Evolutionary conservation across 441 rosid genomes (phyloP).

Genomic region (Viola pubescens): DNA sequence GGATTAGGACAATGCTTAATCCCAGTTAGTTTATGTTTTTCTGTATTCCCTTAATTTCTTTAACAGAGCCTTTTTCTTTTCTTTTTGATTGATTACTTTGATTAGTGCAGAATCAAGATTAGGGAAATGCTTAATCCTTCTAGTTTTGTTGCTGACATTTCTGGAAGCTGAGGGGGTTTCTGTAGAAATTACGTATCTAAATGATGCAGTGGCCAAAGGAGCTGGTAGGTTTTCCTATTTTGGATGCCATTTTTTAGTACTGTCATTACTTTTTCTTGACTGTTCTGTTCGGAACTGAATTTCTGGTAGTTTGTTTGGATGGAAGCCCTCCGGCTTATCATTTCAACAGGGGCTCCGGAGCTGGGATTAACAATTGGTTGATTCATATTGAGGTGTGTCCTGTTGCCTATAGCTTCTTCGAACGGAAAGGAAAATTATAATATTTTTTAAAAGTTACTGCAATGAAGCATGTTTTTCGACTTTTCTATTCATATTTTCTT

Average conservation of each 20-base stretch:
- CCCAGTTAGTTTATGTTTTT: too few relatives aligned
- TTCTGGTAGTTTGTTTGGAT: slow-evolving; percentile 49
- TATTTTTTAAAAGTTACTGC: too few relatives aligned
- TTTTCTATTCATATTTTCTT: not conserved
- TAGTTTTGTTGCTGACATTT: slow-evolving; percentile 30
- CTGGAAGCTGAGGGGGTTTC: slow-evolving; percentile 38
- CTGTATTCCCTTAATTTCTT: too few relatives aligned
- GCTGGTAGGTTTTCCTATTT: slow-evolving; percentile 48
- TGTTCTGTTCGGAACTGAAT: slow-evolving; percentile 2
- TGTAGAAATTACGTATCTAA: slow-evolving; percentile 53
- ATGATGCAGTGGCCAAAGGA: slow-evolving; percentile 58
- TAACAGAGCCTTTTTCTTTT: too few relatives aligned
- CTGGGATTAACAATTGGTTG: slow-evolving; percentile 44
- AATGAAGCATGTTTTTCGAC: too few relatives aligned
- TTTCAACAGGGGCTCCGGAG: slow-evolving; percentile 36
- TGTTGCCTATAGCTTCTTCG: not conserved
- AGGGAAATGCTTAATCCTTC: slow-evolving; percentile 33
- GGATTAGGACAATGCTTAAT: too few relatives aligned
- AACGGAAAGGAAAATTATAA: too few relatives aligned
- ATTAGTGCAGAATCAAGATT: slow-evolving; percentile 21
- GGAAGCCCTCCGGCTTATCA: slow-evolving; percentile 59
- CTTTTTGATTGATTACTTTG: too few relatives aligned
- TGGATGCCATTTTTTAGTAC: not conserved
- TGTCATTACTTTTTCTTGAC: not conserved
- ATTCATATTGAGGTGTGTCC: slow-evolving; percentile 46